phyloP scores from a whole-genome alignment of 345 rosid genomes.

The Leavenworthia alabamica region DNA sequence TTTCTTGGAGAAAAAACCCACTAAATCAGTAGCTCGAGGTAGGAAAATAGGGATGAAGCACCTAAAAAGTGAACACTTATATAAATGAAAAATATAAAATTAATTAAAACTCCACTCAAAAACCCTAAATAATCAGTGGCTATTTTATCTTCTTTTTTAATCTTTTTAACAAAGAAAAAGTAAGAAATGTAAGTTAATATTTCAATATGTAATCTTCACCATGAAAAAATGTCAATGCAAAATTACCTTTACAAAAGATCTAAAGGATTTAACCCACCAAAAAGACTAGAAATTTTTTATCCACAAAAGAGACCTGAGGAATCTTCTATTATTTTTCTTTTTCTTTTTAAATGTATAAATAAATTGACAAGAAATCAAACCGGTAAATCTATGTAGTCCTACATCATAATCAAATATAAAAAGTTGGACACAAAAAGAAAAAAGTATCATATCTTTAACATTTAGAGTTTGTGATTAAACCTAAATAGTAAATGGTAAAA shows the following conservation, averaged over 20 bases:
- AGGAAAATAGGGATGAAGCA: constrained; percentile 44
- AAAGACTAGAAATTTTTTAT: not conserved
- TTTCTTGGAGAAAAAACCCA: constrained; percentile 44
- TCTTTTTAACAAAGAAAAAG: constrained; percentile 15
- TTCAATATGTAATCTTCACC: constrained; percentile 4
- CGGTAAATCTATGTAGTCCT: not conserved
- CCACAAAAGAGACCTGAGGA: not conserved
- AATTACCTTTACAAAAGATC: constrained; percentile 17
- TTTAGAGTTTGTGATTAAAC: not conserved
- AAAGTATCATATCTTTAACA: not conserved
- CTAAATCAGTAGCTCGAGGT: constrained; percentile 85
- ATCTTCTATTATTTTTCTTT: constrained; percentile 10
- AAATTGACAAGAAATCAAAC: not conserved
- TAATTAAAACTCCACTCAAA: constrained; percentile 27
- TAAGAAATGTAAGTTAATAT: constrained; percentile 3
- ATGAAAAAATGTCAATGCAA: constrained; percentile 12
- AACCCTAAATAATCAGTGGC: constrained; percentile 21
- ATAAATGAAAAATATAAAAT: too few species aligned
- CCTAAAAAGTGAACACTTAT: constrained; percentile 37
- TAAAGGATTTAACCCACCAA: not conserved
- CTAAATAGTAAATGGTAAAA: not conserved
- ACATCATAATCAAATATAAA: too few species aligned
- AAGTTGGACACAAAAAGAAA: not conserved
- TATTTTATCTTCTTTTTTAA: not conserved
- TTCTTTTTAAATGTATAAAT: not conserved